phyloP scores from a whole-genome alignment of 805 yeast species.

The Candida silvatica region DNA sequence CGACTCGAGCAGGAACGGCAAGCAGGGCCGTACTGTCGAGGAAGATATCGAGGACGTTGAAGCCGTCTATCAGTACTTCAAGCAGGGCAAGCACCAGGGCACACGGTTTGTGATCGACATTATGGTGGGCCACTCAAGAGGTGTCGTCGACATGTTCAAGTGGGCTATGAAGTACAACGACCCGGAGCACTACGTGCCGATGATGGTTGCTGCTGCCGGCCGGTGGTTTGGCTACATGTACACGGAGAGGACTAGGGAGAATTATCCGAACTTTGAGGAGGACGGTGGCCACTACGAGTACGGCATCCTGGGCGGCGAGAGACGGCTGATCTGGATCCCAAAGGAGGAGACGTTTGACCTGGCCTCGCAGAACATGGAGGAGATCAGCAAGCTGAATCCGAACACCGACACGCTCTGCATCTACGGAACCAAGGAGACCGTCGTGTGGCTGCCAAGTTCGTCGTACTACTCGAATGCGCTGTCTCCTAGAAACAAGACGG shows the following conservation, averaged over 20 bases:
- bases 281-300: constrained; percentile 32
- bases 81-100: constrained; percentile 21
- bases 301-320: constrained; percentile 44
- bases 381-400: constrained; percentile 27
- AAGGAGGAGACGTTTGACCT: constrained; percentile 42
- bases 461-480: constrained; percentile 50
- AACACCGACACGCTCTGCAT: constrained; percentile 46
- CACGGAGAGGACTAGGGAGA: constrained; percentile 26
- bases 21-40: constrained; percentile 47
- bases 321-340: constrained; percentile 33
- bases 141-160: constrained; percentile 62
- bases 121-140: constrained; percentile 75
- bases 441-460: constrained; percentile 60
- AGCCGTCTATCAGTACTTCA: constrained; percentile 29
- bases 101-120: constrained; percentile 40
- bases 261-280: constrained; percentile 29
- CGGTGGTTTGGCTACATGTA: constrained; percentile 51
- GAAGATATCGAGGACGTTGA: constrained; percentile 68
- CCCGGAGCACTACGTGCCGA: constrained; percentile 35
- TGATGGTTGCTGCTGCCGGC: constrained; percentile 64
- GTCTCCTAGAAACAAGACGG: constrained; percentile 47
- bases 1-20: constrained; percentile 43
- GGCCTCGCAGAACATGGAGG: constrained; percentile 36
- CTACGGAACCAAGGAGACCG: constrained; percentile 61
- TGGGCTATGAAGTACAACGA: constrained; percentile 49